Conservation (phyloP, 257 asterid species). For the Solanum sitiens region DNA sequence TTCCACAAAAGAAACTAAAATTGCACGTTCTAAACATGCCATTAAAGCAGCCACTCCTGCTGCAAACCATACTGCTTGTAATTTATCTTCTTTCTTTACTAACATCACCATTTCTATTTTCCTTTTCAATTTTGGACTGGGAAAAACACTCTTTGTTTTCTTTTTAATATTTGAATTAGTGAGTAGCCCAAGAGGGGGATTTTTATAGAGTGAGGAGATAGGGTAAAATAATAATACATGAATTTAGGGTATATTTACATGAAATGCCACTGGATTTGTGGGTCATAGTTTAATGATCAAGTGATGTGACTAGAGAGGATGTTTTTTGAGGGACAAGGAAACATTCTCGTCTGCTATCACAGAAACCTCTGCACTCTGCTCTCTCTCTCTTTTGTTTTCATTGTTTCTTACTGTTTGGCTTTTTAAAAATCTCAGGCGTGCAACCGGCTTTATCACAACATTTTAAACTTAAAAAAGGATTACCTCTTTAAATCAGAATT, state of each 20-base stretch:
- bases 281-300: constrained; percentile 24
- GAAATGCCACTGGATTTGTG: constrained; percentile 5
- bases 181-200: background rate
- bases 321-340: constrained; percentile 46
- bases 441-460: background rate
- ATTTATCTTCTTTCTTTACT: constrained; percentile 21
- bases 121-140: background rate
- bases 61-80: constrained; percentile 78
- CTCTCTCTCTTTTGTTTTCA: constrained; percentile 12
- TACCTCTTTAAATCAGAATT: too few species aligned
- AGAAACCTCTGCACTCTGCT: constrained; percentile 5
- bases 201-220: background rate
- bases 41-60: constrained; percentile 79
- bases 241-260: constrained; percentile 3
- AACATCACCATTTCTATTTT: background rate
- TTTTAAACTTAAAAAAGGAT: background rate
- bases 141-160: background rate
- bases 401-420: constrained; percentile 3
- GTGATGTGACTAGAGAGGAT: constrained; percentile 22
- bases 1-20: constrained; percentile 45
- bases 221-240: background rate
- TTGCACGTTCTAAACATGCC: constrained; percentile 66
- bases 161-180: background rate
- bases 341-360: constrained; percentile 41
- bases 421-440: constrained; percentile 12